These are phyloP conservation scores for Phytophthora ramorum DNA, from an alignment of 352 stramenopile genomes.

Conservation along the genomic window DNA sequence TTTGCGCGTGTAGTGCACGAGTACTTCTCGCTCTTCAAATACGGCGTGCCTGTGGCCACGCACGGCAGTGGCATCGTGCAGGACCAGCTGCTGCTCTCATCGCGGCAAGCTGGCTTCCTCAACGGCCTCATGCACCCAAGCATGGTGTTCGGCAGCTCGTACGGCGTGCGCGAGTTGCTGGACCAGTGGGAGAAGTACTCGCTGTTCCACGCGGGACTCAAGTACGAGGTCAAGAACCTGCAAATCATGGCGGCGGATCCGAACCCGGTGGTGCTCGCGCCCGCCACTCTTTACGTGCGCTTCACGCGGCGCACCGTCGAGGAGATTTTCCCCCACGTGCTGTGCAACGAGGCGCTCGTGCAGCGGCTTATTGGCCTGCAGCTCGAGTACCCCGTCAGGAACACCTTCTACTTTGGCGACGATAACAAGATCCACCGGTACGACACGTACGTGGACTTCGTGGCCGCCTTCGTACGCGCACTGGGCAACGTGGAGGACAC, in stretches of 20 bases:
- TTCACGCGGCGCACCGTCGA: slow-evolving; percentile 70
- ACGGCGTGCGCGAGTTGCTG: slow-evolving; percentile 52
- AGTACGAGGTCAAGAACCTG: slow-evolving; percentile 53
- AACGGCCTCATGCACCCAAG: slow-evolving; percentile 55
- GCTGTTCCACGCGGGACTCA: slow-evolving; percentile 56
- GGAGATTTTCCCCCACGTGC: slow-evolving; percentile 70
- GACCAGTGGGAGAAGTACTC: slow-evolving; percentile 77
- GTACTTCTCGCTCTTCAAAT: slow-evolving; percentile 73
- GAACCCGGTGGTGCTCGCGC: slow-evolving; percentile 53
- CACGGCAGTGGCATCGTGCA: slow-evolving; percentile 16
- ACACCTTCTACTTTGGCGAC: slow-evolving; percentile 68
- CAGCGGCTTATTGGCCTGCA: slow-evolving; percentile 69
- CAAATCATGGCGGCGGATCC: slow-evolving; percentile 48
- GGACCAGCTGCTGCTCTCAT: slow-evolving; percentile 38
- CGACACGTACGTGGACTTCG: slow-evolving; percentile 68
- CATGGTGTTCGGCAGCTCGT: slow-evolving; percentile 58
- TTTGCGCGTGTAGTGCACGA: slow-evolving; percentile 57
- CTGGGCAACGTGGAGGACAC: slow-evolving; percentile 62
- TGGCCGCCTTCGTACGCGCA: slow-evolving; percentile 46
- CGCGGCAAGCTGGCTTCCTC: slow-evolving; percentile 40
- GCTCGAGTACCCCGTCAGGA: slow-evolving; percentile 56
- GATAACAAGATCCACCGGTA: slow-evolving; percentile 66
- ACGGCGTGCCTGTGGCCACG: slow-evolving; percentile 49
- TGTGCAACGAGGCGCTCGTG: slow-evolving; percentile 69
- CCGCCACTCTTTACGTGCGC: slow-evolving; percentile 54